These are phyloP conservation scores for Sporobolus alterniflorus DNA, from an alignment of 202 grass and related monocot species.

Conservation along the genomic window DNA sequence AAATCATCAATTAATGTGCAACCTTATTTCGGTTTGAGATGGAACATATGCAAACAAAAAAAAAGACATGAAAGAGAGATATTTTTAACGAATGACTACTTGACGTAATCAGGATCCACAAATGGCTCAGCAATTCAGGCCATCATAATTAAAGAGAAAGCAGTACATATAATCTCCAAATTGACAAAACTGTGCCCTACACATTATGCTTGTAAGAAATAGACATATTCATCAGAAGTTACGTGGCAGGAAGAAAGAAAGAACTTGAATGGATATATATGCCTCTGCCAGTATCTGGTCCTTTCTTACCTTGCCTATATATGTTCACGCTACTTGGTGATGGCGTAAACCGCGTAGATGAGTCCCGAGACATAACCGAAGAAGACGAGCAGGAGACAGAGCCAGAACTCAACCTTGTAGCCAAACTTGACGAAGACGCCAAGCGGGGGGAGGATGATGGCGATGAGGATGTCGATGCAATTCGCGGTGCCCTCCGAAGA, in stretches of 20 bases:
- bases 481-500: slow-evolving; percentile 34
- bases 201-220: not conserved
- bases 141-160: too few species aligned
- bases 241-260: too few species aligned
- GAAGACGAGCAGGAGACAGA: slow-evolving; percentile 66
- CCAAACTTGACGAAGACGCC: slow-evolving; percentile 57
- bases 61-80: not conserved
- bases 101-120: not conserved
- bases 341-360: slow-evolving; percentile 57
- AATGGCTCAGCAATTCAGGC: not conserved
- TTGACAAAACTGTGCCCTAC: not conserved
- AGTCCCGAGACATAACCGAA: slow-evolving; percentile 61
- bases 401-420: slow-evolving; percentile 70
- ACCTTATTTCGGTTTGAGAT: not conserved
- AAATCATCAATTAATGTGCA: too few species aligned
- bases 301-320: too few species aligned
- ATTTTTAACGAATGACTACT: not conserved
- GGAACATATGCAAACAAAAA: not conserved
- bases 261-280: too few species aligned
- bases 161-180: not conserved
- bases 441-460: slow-evolving; percentile 60
- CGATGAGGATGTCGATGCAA: slow-evolving; percentile 54
- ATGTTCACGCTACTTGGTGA: slow-evolving; percentile 19
- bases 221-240: too few species aligned
- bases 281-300: too few species aligned